Conservation (phyloP, 2,329 filamentous ascomycete genomes). For the Westerdykella ornata region DNA sequence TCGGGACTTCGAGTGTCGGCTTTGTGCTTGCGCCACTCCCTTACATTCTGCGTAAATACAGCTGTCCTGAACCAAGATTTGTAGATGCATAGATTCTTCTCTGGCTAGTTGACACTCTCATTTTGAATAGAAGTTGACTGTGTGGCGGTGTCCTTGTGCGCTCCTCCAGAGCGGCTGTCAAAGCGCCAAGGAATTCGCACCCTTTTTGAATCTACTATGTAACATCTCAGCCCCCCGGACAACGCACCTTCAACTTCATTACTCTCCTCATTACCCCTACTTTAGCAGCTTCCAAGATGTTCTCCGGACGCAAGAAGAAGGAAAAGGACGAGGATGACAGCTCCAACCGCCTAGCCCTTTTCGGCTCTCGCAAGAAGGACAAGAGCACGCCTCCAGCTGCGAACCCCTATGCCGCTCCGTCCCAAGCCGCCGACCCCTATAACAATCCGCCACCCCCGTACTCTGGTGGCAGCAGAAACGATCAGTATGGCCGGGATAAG, state of each 20-base stretch:
- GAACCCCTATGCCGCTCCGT: constrained; percentile 52
- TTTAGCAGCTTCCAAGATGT: constrained; percentile 1
- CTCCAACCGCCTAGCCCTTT: constrained; percentile 52
- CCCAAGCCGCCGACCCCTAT: constrained; percentile 48
- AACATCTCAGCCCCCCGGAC: constrained; percentile 1
- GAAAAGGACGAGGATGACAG: constrained; percentile 48
- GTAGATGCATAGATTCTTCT: no score
- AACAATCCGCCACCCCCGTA: constrained; percentile 41
- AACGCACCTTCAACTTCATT: constrained; percentile 1
- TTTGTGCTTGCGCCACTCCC: no score
- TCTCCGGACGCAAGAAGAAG: constrained; percentile 39
- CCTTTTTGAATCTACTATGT: no score
- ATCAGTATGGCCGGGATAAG: constrained; percentile 39
- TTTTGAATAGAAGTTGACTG: no score
- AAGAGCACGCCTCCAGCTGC: constrained; percentile 46
- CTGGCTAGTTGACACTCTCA: no score
- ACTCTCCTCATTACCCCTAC: neutral
- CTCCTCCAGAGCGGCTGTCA: no score
- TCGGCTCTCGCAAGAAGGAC: constrained; percentile 49
- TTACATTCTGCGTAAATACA: no score
- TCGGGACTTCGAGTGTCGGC: no score
- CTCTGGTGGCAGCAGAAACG: constrained; percentile 20
- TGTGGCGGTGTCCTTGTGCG: no score
- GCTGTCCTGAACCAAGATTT: no score
- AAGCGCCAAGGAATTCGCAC: no score